Percentiles rank a stretch among this genome's conserved stretches.
These are phyloP conservation scores for Pseudozyma sp. DNA, from an alignment of 1,284 basidiomycete species.

Conservation along the genomic window DNA sequence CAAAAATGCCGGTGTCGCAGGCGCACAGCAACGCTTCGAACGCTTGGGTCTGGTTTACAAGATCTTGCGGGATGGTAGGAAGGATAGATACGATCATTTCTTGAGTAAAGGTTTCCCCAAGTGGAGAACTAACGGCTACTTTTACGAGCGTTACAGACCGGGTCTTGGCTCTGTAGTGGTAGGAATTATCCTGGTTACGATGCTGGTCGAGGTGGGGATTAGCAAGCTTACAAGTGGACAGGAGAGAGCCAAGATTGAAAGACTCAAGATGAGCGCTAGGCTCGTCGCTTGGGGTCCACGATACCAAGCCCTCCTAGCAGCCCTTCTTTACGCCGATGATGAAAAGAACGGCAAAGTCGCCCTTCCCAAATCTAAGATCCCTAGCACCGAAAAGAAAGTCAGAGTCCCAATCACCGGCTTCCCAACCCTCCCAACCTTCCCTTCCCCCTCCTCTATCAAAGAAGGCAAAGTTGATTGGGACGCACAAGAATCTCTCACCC, in stretches of 20 bases:
- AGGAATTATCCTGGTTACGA: slow-evolving; percentile 48
- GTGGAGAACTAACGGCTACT: slow-evolving; percentile 65
- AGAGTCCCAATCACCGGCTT: slow-evolving; percentile 60
- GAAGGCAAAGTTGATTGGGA: slow-evolving; percentile 59
- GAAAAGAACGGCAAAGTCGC: not conserved
- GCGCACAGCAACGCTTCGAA: slow-evolving; percentile 63
- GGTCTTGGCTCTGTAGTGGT: slow-evolving; percentile 52
- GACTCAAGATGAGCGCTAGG: slow-evolving; percentile 51
- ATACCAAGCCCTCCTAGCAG: slow-evolving; percentile 46
- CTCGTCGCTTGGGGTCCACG: slow-evolving; percentile 61
- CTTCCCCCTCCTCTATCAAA: slow-evolving; percentile 18
- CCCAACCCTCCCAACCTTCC: slow-evolving; percentile 48
- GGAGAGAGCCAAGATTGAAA: slow-evolving; percentile 49
- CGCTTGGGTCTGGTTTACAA: slow-evolving; percentile 64
- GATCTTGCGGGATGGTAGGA: slow-evolving; percentile 64
- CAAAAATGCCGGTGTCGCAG: slow-evolving; percentile 53
- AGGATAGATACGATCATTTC: slow-evolving; percentile 67
- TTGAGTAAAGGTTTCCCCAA: slow-evolving; percentile 65
- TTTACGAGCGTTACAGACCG: slow-evolving; percentile 63
- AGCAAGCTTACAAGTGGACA: slow-evolving; percentile 44
- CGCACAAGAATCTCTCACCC: slow-evolving; percentile 50
- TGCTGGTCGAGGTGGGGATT: slow-evolving; percentile 43
- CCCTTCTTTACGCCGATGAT: not conserved
- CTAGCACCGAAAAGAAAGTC: slow-evolving; percentile 59
- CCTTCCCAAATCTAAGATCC: slow-evolving; percentile 8